These are phyloP conservation scores for Xylaria sp. DNA, from an alignment of 2,329 filamentous ascomycete genomes.

Conservation along the genomic window DNA sequence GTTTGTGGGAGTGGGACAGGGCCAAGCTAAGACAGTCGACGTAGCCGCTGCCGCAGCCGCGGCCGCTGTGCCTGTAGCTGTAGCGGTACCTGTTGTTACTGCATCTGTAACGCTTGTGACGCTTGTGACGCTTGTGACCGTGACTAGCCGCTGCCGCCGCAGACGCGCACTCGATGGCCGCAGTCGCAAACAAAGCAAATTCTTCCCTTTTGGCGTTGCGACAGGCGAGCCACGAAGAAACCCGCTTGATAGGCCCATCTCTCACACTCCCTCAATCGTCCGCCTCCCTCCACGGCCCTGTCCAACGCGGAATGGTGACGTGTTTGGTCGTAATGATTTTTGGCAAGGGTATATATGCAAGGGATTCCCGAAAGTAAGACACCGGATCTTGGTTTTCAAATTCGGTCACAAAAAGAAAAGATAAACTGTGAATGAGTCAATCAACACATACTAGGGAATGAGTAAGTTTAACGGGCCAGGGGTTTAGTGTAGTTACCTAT, in stretches of 20 bases:
- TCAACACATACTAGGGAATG: conserved; percentile 1
- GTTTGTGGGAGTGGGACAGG: conserved; percentile 21
- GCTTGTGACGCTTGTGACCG: not conserved
- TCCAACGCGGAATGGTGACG: not conserved
- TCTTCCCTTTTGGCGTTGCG: conserved; percentile 12
- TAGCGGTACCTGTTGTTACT: conserved; percentile 12
- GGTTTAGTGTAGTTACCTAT: conserved; percentile 8
- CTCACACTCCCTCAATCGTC: conserved; percentile 6
- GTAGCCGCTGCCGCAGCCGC: not conserved
- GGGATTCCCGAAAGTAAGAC: not conserved
- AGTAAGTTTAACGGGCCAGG: not conserved
- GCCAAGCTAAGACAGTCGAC: conserved; percentile 1
- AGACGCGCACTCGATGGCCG: conserved; percentile 14
- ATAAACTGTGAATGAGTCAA: conserved; percentile 24
- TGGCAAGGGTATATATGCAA: not conserved
- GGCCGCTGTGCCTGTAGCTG: not conserved
- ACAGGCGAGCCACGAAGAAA: conserved; percentile 19
- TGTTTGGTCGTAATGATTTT: not conserved
- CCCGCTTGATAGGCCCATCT: conserved; percentile 25
- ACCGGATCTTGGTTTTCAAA: not conserved
- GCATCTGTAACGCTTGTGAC: not conserved
- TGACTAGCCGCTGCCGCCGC: conserved; percentile 29
- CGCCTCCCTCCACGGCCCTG: not conserved
- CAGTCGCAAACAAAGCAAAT: conserved; percentile 18
- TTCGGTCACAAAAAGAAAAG: conserved; percentile 15